Percentiles rank a stretch among this genome's conserved stretches.
Evolutionary conservation across 495 filamentous ascomycete genomes (phyloP).

Genomic region (Penicillium malachiteum): DNA sequence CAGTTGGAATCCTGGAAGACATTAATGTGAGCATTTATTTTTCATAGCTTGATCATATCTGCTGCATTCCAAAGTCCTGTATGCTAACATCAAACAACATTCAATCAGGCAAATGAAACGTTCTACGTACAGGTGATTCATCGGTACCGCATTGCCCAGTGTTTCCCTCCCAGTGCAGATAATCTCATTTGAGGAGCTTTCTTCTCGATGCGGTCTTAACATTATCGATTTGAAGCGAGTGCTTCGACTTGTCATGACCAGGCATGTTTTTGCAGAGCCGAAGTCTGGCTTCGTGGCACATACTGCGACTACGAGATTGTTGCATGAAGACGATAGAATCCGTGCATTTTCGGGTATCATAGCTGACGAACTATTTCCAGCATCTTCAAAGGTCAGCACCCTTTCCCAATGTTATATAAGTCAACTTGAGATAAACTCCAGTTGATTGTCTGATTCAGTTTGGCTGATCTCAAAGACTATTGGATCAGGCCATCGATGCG

Average conservation of each 20-base stretch:
- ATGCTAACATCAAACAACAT: no score
- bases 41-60: no score
- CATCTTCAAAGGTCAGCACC: no score
- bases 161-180: neutral
- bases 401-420: no score
- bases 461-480: no score
- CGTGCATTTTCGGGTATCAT: neutral
- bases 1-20: neutral
- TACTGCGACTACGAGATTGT: neutral
- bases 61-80: no score
- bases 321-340: neutral
- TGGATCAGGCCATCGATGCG: neutral
- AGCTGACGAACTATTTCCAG: neutral
- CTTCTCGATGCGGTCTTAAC: neutral
- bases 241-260: neutral
- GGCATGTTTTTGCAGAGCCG: neutral
- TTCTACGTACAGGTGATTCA: neutral
- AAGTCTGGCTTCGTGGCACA: neutral
- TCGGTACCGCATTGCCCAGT: neutral
- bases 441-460: no score
- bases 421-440: no score
- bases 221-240: neutral
- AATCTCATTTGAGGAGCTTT: neutral
- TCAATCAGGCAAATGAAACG: neutral
- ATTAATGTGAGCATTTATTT: neutral